phyloP scores from a whole-genome alignment of 1,284 basidiomycete species.

The Apiotrichum laibachii region DNA sequence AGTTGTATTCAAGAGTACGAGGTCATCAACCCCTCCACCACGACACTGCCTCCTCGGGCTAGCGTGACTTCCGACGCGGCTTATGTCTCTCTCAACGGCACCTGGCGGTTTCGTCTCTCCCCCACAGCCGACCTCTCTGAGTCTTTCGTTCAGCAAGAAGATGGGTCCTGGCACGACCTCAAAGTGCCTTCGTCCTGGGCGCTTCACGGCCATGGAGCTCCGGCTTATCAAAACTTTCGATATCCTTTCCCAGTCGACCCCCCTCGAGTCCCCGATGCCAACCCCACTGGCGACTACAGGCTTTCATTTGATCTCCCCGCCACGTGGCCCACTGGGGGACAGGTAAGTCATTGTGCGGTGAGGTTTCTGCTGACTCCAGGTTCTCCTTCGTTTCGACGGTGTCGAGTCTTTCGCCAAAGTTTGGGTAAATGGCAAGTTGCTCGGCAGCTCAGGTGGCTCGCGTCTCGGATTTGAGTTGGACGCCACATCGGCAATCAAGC shows the following conservation, averaged over 20 bases:
- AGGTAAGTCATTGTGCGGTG: neutral
- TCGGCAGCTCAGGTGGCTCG: conserved; percentile 22
- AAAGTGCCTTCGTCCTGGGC: conserved; percentile 20
- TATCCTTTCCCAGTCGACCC: conserved; percentile 20
- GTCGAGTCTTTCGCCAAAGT: conserved; percentile 31
- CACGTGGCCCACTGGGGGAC: conserved; percentile 8
- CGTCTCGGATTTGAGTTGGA: conserved; percentile 29
- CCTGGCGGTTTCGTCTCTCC: too few species aligned
- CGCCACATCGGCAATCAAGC: conserved; percentile 7
- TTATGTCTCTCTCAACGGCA: too few species aligned
- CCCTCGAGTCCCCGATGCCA: conserved; percentile 15
- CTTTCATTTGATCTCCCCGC: conserved; percentile 10
- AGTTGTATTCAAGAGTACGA: too few species aligned
- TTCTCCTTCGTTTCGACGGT: conserved; percentile 20
- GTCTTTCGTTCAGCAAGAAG: too few species aligned
- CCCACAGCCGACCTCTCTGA: too few species aligned
- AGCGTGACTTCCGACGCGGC: too few species aligned
- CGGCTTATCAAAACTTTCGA: conserved; percentile 22
- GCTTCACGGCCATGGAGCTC: conserved; percentile 17
- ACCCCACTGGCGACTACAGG: conserved; percentile 26
- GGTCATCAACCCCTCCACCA: too few species aligned
- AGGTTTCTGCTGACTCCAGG: neutral
- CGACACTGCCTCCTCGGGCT: too few species aligned
- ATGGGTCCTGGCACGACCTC: conserved; percentile 18
- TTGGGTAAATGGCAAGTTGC: conserved; percentile 25